A percentile compares a stretch with the other conserved stretches of the same genome.
These are phyloP conservation scores for Mycena citricolor DNA, from an alignment of 1,284 basidiomycete genomes.

Conservation along the genomic window DNA sequence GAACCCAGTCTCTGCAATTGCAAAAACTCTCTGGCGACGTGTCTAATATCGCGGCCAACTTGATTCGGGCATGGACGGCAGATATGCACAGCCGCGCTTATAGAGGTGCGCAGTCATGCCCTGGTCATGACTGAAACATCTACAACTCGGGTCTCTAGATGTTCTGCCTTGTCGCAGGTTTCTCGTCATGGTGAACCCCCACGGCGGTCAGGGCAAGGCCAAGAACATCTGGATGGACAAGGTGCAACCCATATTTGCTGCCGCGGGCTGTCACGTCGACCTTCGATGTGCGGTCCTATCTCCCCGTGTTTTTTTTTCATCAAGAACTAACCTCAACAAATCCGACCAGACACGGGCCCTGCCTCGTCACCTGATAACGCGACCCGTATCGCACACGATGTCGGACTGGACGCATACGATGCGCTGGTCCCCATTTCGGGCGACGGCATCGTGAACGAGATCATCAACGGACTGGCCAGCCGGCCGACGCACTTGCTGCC, in stretches of 20 bases:
- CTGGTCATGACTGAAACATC: not conserved
- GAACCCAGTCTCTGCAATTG: slow-evolving; percentile 11
- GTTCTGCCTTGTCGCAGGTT: slow-evolving; percentile 39
- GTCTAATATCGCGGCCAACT: slow-evolving; percentile 4
- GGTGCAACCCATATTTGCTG: slow-evolving; percentile 70
- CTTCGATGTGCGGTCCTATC: slow-evolving; percentile 45
- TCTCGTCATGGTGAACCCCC: slow-evolving; percentile 78
- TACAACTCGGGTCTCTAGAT: not conserved
- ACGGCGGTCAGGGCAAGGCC: slow-evolving; percentile 71
- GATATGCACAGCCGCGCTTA: slow-evolving; percentile 16
- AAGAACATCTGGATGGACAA: slow-evolving; percentile 49
- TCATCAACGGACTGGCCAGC: slow-evolving; percentile 86
- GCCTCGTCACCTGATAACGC: slow-evolving; percentile 35
- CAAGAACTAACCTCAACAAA: not conserved
- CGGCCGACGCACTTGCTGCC: slow-evolving; percentile 69
- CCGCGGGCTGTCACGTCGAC: slow-evolving; percentile 65
- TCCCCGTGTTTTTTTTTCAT: not conserved
- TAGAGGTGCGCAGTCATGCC: slow-evolving; percentile 6
- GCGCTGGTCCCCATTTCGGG: slow-evolving; percentile 77
- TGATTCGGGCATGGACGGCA: slow-evolving; percentile 15
- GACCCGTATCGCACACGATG: slow-evolving; percentile 59
- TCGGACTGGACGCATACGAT: slow-evolving; percentile 63
- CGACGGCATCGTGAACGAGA: slow-evolving; percentile 79
- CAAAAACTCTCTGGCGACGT: slow-evolving; percentile 18
- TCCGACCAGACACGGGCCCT: slow-evolving; percentile 2